Evolutionary conservation across 495 filamentous ascomycete genomes (phyloP).

Genomic region (Hypomontagnella submonticulosa): DNA sequence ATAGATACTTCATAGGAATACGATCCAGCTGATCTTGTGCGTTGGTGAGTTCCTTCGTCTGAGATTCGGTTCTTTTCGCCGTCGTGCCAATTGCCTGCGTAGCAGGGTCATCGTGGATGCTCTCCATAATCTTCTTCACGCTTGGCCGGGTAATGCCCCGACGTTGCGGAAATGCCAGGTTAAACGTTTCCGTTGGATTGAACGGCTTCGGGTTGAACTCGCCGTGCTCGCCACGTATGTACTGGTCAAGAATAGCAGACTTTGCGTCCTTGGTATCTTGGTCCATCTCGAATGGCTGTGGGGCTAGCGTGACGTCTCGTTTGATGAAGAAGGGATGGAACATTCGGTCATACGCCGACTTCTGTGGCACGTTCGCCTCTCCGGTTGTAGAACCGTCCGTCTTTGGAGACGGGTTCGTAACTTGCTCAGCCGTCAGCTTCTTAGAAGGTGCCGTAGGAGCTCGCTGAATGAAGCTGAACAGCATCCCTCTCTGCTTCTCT

Average conservation of each 20-base stretch:
- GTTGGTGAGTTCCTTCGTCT: constrained; percentile 57
- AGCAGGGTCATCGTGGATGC: constrained; percentile 41
- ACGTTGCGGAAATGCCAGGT: constrained; percentile 62
- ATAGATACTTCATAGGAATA: constrained; percentile 79
- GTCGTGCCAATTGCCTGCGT: constrained; percentile 29
- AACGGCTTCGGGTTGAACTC: constrained; percentile 53
- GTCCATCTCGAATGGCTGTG: constrained; percentile 62
- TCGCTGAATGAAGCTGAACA: constrained; percentile 62
- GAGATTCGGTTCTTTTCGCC: constrained; percentile 52
- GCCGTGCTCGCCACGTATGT: constrained; percentile 51
- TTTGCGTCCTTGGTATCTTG: constrained; percentile 63
- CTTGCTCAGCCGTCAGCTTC: constrained; percentile 41
- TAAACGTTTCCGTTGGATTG: constrained; percentile 67
- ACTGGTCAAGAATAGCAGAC: constrained; percentile 60
- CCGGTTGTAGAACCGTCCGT: constrained; percentile 33
- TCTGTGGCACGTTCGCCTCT: constrained; percentile 42
- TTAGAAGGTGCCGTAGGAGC: constrained; percentile 41
- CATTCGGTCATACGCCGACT: constrained; percentile 72
- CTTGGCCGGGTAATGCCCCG: constrained; percentile 64
- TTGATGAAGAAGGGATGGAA: constrained; percentile 86
- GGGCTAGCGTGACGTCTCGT: constrained; percentile 71
- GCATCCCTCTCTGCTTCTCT: constrained; percentile 68
- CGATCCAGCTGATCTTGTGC: constrained; percentile 64
- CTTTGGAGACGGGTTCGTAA: constrained; percentile 43
- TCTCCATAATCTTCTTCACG: constrained; percentile 74